Conservation (phyloP, 495 filamentous ascomycete genomes). For the Aspergillus coremiiformis region DNA sequence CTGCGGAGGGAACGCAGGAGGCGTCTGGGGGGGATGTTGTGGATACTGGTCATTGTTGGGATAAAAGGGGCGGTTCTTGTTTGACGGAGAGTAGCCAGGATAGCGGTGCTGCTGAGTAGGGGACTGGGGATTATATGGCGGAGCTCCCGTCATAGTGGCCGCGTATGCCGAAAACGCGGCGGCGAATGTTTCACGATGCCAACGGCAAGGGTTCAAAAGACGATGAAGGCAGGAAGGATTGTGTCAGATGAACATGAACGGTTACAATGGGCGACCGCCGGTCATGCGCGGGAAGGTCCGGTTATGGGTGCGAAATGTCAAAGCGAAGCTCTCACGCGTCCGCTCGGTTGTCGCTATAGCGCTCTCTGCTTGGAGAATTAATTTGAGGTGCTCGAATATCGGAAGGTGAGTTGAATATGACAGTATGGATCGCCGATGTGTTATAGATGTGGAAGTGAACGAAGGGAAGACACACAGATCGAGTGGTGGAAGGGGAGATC, state of each 20-base stretch:
- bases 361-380: constrained; percentile 13
- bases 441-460: constrained; percentile 22
- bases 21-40: constrained; percentile 46
- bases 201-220: background rate
- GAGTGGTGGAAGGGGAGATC: constrained; percentile 7
- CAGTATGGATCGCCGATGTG: constrained; percentile 12
- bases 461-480: constrained; percentile 7
- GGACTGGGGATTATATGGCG: constrained; percentile 40
- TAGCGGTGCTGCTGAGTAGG: constrained; percentile 37
- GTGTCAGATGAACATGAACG: constrained; percentile 6
- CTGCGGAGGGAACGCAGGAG: constrained; percentile 45
- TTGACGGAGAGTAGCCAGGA: constrained; percentile 35
- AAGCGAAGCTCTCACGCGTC: constrained; percentile 14
- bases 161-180: constrained; percentile 29
- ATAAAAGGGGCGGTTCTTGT: constrained; percentile 44
- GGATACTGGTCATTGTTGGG: constrained; percentile 55
- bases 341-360: constrained; percentile 7
- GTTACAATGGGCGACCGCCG: constrained; percentile 9
- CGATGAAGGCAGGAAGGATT: constrained; percentile 1
- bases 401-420: constrained; percentile 5
- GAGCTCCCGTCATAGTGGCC: constrained; percentile 44
- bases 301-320: background rate
- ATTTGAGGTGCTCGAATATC: constrained; percentile 5
- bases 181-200: constrained; percentile 4
- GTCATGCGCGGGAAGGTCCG: constrained; percentile 14